phyloP scores from a whole-genome alignment of 2,329 filamentous ascomycete genomes.

The Dactylellina cionopaga region DNA sequence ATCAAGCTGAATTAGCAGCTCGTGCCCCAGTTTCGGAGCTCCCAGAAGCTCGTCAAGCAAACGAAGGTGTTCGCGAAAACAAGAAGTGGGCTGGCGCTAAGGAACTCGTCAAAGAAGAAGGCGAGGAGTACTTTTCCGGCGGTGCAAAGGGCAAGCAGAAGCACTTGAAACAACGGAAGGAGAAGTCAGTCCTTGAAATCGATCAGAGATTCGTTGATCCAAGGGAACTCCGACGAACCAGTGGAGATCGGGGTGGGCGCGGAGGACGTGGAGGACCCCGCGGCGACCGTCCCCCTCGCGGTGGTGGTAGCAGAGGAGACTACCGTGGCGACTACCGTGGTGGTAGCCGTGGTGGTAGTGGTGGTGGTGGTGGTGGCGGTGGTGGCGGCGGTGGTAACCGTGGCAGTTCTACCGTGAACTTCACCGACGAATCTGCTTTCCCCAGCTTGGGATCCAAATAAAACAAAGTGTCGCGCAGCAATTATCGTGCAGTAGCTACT shows the following conservation, averaged over 20 bases:
- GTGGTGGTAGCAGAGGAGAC: slow-evolving; percentile 60
- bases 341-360: slow-evolving; percentile 64
- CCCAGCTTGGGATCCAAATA: slow-evolving; percentile 65
- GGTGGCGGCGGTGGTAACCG: slow-evolving; percentile 63
- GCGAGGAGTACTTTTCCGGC: slow-evolving; percentile 79
- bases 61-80: slow-evolving; percentile 86
- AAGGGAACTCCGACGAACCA: slow-evolving; percentile 61
- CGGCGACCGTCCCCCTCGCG: slow-evolving; percentile 65
- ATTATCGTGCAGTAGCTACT: no score
- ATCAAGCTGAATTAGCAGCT: slow-evolving; percentile 79
- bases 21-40: slow-evolving; percentile 65
- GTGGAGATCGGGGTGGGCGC: slow-evolving; percentile 67
- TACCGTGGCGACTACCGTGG: slow-evolving; percentile 63
- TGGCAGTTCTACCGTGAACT: slow-evolving; percentile 62
- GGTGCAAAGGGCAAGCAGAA: slow-evolving; percentile 79
- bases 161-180: slow-evolving; percentile 85
- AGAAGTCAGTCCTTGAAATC: slow-evolving; percentile 88
- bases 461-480: no score
- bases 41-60: slow-evolving; percentile 83
- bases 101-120: slow-evolving; percentile 71
- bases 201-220: slow-evolving; percentile 83
- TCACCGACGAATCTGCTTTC: slow-evolving; percentile 66
- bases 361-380: slow-evolving; percentile 65
- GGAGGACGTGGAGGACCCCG: slow-evolving; percentile 65
- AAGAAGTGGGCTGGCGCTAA: slow-evolving; percentile 95